Base-by-base conservation (phyloP, 2,329 filamentous ascomycete species). In the Diaporthe velutina region DNA sequence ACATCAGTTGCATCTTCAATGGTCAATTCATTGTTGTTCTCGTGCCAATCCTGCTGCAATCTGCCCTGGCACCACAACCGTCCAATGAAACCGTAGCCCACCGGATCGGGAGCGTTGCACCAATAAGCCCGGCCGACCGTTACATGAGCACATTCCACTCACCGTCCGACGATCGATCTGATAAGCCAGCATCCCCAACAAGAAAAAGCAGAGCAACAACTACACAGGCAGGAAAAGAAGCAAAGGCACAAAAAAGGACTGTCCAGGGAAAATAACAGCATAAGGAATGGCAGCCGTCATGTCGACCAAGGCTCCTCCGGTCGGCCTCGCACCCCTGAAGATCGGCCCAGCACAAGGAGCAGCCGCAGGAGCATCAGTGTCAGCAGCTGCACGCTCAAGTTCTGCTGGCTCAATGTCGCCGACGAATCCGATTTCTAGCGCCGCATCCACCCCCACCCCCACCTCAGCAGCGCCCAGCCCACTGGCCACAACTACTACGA, bases 391-490 rank as follows among this genome's bases (percentile, higher is more conserved):
- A 50, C 42, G 61, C 61, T 38, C 61, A 7, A 28, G 30, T 25
- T 52, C 42, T 52, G 45, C 45, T 50, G 28, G 30, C 25, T 67
- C 67, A 38, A 57, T 15, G 60, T 74, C 74, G 33, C 72, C 74
- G 68, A 73, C 70, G 54, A 75, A 75, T 73, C 70, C 70, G 70
- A 71, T 72, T 30, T 50, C 28, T 74, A 74, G 73, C 64, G 74
- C 73, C 35, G 64, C 61, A 57, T 73, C 67, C 55, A 76, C 72
- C 73, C 73, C 74, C 73, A 76, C 73, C 64, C 60, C 74, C 48
- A 73, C 74, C 68, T 55, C 60, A 33, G 40, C 40, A 73, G 70
- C 60, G 30, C 70, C 60, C 28, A 75, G 60, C 60, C 60, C 60
- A 66, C 60, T 48, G 60, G 55, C 58, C 58, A 45, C 58, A 22